Base-by-base conservation (phyloP, 2,329 filamentous ascomycete species). In the Talaromyces sp. region DNA sequence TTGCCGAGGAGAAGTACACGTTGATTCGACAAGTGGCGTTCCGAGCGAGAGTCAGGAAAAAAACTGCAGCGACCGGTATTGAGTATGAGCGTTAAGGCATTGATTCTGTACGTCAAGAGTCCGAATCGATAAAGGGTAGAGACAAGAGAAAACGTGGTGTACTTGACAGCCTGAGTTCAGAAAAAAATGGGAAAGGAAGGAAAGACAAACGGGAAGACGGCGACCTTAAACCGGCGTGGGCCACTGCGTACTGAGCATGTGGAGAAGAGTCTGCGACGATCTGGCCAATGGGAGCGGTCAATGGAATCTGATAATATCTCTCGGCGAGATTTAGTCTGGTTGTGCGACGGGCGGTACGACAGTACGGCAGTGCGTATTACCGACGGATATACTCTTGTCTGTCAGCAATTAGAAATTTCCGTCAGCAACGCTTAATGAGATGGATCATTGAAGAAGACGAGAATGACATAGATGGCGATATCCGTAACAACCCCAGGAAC, bases 1-100 rank as follows among this genome's bases (percentile, higher is more conserved):
- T 43, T 57, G 37, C 11, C 61, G 49, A 31, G 50, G 52, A 39
- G 33, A 57, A 39, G 39, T 45, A 35, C 61, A 57, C 50, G 52
- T 47, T 63, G 22, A 22, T 22, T 22, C 22, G 22, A 22, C 22
- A 22, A 22, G 2, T 22, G 22, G 22, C 22, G 22, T 22, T 22
- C 22, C 50, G 50, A 54, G 31, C 17, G 50, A 25, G 3, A 22
- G 25, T 37, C n/a, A 39, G 9, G 33, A 4, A 37, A 17, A n/a
- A 7, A n/a, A 2, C 25, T 4, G 27, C 27, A 31, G 52, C 19
- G 9, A 37, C 25, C 31, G 39, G 10, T 19, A 56, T 22, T 22
- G n/a, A 37, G n/a, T 11, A 1, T 9, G 31, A 7, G 3, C 19
- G 33, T 37, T 22, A 37, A 22, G 3, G 8, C 31, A 37, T 37